These are phyloP conservation scores for Leishmania lainsoni DNA, from an alignment of 208 protist genomes.

Conservation along the genomic window DNA sequence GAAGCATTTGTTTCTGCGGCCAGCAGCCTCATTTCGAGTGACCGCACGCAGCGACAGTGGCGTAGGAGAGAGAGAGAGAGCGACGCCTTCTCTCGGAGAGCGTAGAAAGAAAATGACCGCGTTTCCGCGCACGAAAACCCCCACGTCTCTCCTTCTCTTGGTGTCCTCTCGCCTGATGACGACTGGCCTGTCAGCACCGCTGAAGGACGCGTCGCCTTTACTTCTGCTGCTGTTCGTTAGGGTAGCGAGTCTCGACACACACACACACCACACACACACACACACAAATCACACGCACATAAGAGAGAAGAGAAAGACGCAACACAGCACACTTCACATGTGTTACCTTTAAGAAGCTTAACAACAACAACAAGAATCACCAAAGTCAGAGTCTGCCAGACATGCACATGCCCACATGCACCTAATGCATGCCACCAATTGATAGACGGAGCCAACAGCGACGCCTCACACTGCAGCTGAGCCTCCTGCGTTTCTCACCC, in stretches of 20 bases:
- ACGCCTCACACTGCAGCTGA: not conserved
- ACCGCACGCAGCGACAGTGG: not conserved
- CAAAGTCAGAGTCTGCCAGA: not conserved
- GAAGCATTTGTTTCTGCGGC: too few species aligned
- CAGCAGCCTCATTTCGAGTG: not conserved
- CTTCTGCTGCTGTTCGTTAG: not conserved
- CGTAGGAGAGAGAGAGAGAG: slow-evolving; percentile 1
- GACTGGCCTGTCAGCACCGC: not conserved
- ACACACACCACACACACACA: slow-evolving; percentile 9
- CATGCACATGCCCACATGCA: not conserved
- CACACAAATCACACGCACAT: not conserved
- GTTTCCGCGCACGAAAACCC: not conserved
- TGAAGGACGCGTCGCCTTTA: not conserved
- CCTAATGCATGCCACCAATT: not conserved
- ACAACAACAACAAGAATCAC: not conserved
- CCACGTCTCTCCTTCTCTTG: not conserved
- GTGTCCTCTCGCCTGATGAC: not conserved
- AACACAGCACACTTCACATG: not conserved
- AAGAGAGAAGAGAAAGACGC: not conserved
- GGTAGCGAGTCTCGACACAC: not conserved
- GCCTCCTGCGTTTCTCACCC: not conserved
- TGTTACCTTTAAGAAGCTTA: not conserved
- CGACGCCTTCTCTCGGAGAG: not conserved
- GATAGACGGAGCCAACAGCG: not conserved
- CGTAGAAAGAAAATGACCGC: not conserved